Evolutionary conservation across 495 filamentous ascomycete genomes (phyloP), one percentile per base, ranked within the genome.

Genomic region (Aspergillus egyptiacus): DNA sequence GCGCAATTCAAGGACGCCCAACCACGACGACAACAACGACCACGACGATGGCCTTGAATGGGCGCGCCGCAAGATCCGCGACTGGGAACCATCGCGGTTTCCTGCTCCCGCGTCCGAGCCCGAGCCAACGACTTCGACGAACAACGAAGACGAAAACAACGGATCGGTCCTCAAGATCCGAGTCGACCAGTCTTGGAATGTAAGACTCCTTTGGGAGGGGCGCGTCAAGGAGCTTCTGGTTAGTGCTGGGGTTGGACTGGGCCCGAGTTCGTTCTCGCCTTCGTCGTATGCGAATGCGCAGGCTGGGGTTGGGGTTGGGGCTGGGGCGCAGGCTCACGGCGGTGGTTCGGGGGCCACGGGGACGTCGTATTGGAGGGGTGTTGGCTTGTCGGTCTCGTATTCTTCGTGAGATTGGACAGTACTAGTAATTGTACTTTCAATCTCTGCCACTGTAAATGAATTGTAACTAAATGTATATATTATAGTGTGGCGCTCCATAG

Each of bases 161-260:
- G 77, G 84, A 20, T 91, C 89, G 4, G 90, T 96, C n/a, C 65
- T 98, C 51, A 98, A 97, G 64, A 83, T 90, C 15, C 77, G 86
- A 33, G 69, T 96, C 6, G 88, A 93, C 57, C 89, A 96, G 64
- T 84, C 87, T 48, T 83, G 88, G 62, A 81, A 82, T 49, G 77
- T 96, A 25, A 86, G 89, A 2, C 52, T 96, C 37, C 73, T 97
- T 10, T 98, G 94, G 94, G 93, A 97, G 64, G 93, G 93, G 1
- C 75, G 90, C 46, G 73, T 91, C 36, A 97, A 97, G 69, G 90
- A 95, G 59, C 69, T 98, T 35, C 73, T 98, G 48, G 93, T 97
- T 58, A 95, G 87, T 58, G 77, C 94, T 19, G 93, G 93, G 2
- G 84, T 86, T 15, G 84, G 78, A 11, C 71, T 93, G 33, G 88